These are phyloP conservation scores for Trypethelium eluteriae DNA, from an alignment of 495 filamentous ascomycete species.

Conservation along the genomic window DNA sequence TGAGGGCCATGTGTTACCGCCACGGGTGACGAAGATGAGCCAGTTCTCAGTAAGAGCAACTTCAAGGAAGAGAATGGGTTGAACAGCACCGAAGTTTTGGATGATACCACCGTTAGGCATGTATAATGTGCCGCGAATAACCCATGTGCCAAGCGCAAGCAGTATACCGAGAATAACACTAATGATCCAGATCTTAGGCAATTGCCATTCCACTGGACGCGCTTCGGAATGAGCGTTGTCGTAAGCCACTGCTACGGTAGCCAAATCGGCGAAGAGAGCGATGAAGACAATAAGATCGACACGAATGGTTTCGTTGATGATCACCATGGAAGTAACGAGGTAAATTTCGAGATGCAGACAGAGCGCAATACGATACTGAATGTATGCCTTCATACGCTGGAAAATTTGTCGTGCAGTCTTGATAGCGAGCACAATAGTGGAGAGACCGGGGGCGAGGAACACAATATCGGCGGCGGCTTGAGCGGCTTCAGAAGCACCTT, in stretches of 20 bases:
- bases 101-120: constrained; percentile 62
- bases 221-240: constrained; percentile 67
- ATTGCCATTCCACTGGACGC: constrained; percentile 68
- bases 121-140: constrained; percentile 60
- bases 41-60: constrained; percentile 69
- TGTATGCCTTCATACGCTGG: constrained; percentile 77
- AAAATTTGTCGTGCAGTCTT: constrained; percentile 74
- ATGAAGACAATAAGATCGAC: constrained; percentile 68
- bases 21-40: constrained; percentile 73
- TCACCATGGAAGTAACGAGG: constrained; percentile 70
- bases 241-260: constrained; percentile 69
- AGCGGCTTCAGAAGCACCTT: constrained; percentile 68
- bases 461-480: constrained; percentile 73
- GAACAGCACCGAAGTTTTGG: constrained; percentile 62
- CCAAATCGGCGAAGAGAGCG: constrained; percentile 68
- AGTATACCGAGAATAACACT: constrained; percentile 58
- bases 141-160: constrained; percentile 61
- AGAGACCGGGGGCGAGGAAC: constrained; percentile 70
- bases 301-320: constrained; percentile 63
- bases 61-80: constrained; percentile 68
- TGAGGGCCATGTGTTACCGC: constrained; percentile 61
- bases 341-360: constrained; percentile 71
- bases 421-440: constrained; percentile 68
- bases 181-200: constrained; percentile 73
- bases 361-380: constrained; percentile 72